Base-by-base conservation (phyloP, 805 yeast species). In the Spathaspora passalidarum region DNA sequence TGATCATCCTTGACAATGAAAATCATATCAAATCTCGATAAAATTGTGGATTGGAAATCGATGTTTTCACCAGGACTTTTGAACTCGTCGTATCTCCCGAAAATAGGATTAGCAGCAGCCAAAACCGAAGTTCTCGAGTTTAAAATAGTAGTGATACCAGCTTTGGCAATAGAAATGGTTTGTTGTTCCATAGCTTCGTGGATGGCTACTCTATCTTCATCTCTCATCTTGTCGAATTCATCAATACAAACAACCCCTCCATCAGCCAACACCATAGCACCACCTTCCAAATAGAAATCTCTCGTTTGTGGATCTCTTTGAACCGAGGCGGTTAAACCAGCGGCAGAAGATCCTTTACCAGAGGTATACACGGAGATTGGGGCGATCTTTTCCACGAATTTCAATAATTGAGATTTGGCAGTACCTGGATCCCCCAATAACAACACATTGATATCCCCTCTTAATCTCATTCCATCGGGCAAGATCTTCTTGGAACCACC, bases 161-260 rank as follows among this genome's bases (percentile, higher is more conserved):
- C 99, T 65, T 94, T 94, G 25, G 99, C 99, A 63, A 94, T 91
- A 11, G 98, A 92, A 49, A 94, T 94, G 0, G 99, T 94, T 68
- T 94, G 99, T 68, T 94, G 99, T 72, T 94, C 99, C 99, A 94
- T 94, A 10, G 99, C 99, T 74, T 94, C 99, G 67, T 94, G 99
- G 55, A 94, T 94, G 0, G 99, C 98, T 32, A 94, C 98, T 62
- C 99, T 79, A 67, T 94, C 99, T 63, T 94, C 98, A 60, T 94
- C 99, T 63, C 98, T 79, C 99, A 94, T 94, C 74, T 94, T 94
- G 66, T 94, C 99, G 62, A 94, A 94, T 76, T 94, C 99, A 73
- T 94, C 99, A 60, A 94, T 94, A 77, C 98, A 94, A 40, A 92
- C 97, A 42, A 94, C 97, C 54, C 99, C 99, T 34, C 98, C 98